Evolutionary conservation across 2,329 filamentous ascomycete species (phyloP).

Genomic region (Sporothrix brasiliensis): DNA sequence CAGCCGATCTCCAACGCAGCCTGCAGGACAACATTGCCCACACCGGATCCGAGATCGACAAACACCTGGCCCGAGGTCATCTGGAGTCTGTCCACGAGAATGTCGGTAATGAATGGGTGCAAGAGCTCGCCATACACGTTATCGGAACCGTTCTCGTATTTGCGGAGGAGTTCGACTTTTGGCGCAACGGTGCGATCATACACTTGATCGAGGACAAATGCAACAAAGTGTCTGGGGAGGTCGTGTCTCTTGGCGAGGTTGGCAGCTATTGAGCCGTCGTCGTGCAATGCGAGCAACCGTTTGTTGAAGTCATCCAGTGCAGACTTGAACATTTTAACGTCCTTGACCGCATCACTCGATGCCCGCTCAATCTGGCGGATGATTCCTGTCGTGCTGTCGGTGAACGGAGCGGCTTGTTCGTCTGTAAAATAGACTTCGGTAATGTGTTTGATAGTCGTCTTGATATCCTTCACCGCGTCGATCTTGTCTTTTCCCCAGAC

Average conservation of each 20-base stretch:
- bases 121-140: conserved; percentile 94
- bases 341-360: conserved; percentile 65
- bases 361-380: conserved; percentile 77
- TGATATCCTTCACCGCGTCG: conserved; percentile 74
- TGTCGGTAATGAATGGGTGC: conserved; percentile 78
- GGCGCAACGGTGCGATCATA: conserved; percentile 93
- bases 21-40: conserved; percentile 93
- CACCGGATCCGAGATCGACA: conserved; percentile 91
- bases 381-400: conserved; percentile 72
- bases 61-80: conserved; percentile 86
- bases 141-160: conserved; percentile 87
- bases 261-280: conserved; percentile 70
- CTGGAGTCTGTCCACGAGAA: conserved; percentile 73
- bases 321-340: conserved; percentile 68
- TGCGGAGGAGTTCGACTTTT: conserved; percentile 77
- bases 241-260: conserved; percentile 70
- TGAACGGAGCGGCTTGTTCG: conserved; percentile 67
- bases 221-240: conserved; percentile 71
- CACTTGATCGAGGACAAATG: conserved; percentile 81
- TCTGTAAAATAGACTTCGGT: conserved; percentile 77
- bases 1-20: conserved; percentile 91
- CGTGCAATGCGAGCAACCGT: conserved; percentile 65
- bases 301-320: conserved; percentile 78
- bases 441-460: conserved; percentile 68
- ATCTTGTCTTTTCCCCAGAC: conserved; percentile 79